A percentile compares a stretch with the other conserved stretches of the same genome.
These are phyloP conservation scores for Fusarium caatingaense DNA, from an alignment of 2,329 filamentous ascomycete species.

Conservation along the genomic window DNA sequence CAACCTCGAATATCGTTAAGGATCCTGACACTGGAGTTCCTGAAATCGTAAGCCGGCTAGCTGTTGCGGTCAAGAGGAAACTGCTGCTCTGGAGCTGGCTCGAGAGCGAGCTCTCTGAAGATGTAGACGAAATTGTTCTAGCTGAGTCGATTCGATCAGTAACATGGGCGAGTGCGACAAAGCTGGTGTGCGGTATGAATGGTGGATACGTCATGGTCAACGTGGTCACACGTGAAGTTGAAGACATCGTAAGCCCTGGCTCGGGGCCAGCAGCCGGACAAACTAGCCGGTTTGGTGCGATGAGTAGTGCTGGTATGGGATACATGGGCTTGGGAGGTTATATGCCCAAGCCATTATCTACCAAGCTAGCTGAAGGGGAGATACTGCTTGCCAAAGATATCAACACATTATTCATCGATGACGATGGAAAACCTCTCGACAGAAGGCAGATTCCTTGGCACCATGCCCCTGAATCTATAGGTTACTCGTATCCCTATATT, in stretches of 20 bases:
- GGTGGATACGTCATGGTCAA: slow-evolving; percentile 92
- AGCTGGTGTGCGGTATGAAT: slow-evolving; percentile 89
- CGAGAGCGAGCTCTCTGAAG: slow-evolving; percentile 84
- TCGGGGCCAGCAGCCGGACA: slow-evolving; percentile 73
- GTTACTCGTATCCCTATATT: slow-evolving; percentile 97
- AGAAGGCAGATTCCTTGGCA: slow-evolving; percentile 94
- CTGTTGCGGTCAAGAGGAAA: slow-evolving; percentile 91
- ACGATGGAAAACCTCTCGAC: slow-evolving; percentile 82
- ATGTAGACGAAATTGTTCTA: slow-evolving; percentile 81
- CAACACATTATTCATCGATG: slow-evolving; percentile 91
- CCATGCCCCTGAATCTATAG: slow-evolving; percentile 86
- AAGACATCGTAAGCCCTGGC: slow-evolving; percentile 83
- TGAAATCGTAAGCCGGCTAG: slow-evolving; percentile 90
- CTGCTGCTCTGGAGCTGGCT: slow-evolving; percentile 95
- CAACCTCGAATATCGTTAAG: slow-evolving; percentile 95
- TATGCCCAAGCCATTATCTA: slow-evolving; percentile 89
- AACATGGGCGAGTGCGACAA: slow-evolving; percentile 90
- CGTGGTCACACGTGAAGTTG: slow-evolving; percentile 76
- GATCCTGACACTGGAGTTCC: slow-evolving; percentile 88
- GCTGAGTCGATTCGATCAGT: slow-evolving; percentile 87
- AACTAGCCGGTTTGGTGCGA: slow-evolving; percentile 81
- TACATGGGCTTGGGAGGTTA: slow-evolving; percentile 96
- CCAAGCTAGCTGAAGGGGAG: slow-evolving; percentile 83
- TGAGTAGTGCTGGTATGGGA: slow-evolving; percentile 88
- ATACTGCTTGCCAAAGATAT: slow-evolving; percentile 97